These are phyloP conservation scores for Andrographis paniculata DNA, from an alignment of 305 asterid genomes.

Conservation along the genomic window DNA sequence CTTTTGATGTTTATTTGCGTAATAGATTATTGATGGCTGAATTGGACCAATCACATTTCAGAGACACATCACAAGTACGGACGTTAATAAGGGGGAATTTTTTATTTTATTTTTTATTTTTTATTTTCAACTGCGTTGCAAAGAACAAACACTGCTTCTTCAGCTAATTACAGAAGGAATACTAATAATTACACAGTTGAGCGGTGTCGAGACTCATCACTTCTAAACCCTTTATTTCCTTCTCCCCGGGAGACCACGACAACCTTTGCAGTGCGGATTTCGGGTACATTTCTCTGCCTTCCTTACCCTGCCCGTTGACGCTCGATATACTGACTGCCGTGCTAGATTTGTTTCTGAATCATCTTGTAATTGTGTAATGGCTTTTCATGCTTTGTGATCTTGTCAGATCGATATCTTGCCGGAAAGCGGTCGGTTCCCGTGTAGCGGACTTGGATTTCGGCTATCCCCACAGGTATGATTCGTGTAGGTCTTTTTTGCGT, in stretches of 20 bases:
- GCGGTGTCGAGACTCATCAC: not conserved
- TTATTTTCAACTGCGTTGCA: no score
- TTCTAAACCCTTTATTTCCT: conserved; percentile 3
- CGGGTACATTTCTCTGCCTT: not conserved
- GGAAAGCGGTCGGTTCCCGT: conserved; percentile 3
- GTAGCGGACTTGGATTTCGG: conserved; percentile 1
- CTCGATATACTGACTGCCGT: not conserved
- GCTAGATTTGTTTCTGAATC: not conserved
- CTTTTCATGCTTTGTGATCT: not conserved
- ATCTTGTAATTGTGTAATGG: not conserved
- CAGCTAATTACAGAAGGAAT: no score
- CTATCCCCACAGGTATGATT: not conserved
- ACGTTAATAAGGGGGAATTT: no score
- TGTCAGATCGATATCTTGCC: not conserved
- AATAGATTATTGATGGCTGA: no score
- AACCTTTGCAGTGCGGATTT: not conserved
- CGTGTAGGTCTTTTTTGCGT: conserved; percentile 5
- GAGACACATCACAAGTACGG: no score
- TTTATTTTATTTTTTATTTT: no score
- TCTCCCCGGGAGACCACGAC: not conserved
- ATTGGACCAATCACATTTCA: no score
- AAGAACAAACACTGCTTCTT: no score
- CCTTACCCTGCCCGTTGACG: not conserved
- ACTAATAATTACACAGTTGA: not conserved
- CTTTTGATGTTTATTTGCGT: no score